Conservation (phyloP, 805 yeast species). For the Teunomyces tritomae region DNA sequence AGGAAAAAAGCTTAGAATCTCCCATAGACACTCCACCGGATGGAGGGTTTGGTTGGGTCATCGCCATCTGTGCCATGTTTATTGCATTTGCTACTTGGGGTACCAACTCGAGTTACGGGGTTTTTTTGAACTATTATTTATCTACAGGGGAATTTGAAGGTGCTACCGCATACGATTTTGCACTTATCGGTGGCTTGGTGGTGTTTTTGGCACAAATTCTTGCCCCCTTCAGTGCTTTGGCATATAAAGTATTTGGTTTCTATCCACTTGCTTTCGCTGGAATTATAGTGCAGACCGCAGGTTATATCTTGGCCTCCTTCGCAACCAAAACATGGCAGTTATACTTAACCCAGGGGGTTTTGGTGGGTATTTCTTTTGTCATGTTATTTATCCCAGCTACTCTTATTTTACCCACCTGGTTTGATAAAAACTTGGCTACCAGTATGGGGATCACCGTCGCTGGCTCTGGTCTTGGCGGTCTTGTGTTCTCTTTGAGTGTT, state of each 20-base stretch:
- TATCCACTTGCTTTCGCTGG: constrained; percentile 47
- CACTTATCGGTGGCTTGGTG: constrained; percentile 50
- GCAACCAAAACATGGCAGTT: constrained; percentile 51
- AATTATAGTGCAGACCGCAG: constrained; percentile 40
- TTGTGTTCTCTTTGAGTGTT: constrained; percentile 44
- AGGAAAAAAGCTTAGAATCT: neutral
- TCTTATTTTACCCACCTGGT: constrained; percentile 49
- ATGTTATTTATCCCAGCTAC: constrained; percentile 44
- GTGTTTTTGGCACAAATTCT: constrained; percentile 55
- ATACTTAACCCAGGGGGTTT: constrained; percentile 50
- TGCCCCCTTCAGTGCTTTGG: constrained; percentile 51
- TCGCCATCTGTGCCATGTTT: constrained; percentile 48
- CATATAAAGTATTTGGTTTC: constrained; percentile 50
- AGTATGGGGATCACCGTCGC: constrained; percentile 48
- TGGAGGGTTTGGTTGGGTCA: constrained; percentile 54
- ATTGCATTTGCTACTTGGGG: constrained; percentile 54
- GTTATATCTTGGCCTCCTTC: constrained; percentile 51
- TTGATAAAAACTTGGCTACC: constrained; percentile 40
- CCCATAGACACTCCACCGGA: constrained; percentile 25
- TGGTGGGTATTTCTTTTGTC: constrained; percentile 49
- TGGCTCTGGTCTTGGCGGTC: constrained; percentile 55
- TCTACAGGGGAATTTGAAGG: constrained; percentile 37
- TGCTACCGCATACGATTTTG: constrained; percentile 45
- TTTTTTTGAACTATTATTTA: constrained; percentile 52
- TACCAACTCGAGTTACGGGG: constrained; percentile 56